phyloP scores from a whole-genome alignment of 352 stramenopile species.

The Globisporangium yorkense region DNA sequence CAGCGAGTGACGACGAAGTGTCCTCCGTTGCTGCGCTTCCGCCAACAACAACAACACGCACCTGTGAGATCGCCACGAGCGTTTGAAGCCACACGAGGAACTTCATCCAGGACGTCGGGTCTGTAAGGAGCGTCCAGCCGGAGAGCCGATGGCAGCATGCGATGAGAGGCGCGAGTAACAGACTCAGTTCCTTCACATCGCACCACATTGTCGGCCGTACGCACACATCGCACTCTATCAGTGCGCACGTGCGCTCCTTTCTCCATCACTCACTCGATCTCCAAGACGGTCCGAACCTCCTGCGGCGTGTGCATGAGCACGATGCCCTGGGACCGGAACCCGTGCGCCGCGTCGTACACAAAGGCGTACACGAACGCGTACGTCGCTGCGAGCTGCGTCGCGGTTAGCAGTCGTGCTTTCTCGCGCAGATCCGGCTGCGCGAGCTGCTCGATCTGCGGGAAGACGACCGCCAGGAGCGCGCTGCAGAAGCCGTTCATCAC shows the following conservation, averaged over 20 bases:
- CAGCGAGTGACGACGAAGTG: background rate
- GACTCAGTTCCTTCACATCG: background rate
- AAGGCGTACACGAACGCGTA: slow-evolving; percentile 60
- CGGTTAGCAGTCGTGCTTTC: slow-evolving; percentile 28
- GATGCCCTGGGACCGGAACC: slow-evolving; percentile 26
- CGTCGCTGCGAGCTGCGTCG: slow-evolving; percentile 26
- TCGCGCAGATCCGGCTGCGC: slow-evolving; percentile 43
- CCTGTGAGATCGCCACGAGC: background rate
- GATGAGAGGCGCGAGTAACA: too few relatives aligned
- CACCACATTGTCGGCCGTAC: background rate
- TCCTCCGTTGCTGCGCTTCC: background rate
- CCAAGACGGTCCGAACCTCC: slow-evolving; percentile 55
- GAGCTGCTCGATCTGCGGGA: slow-evolving; percentile 49
- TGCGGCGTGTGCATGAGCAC: slow-evolving; percentile 53
- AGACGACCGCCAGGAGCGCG: slow-evolving; percentile 36
- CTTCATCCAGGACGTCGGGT: background rate
- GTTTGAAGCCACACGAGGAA: background rate
- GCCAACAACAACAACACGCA: background rate
- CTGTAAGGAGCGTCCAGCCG: too few relatives aligned
- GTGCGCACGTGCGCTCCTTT: background rate
- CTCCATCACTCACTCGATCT: slow-evolving; percentile 31
- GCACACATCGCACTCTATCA: too few relatives aligned
- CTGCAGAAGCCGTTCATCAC: slow-evolving; percentile 54
- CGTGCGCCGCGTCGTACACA: slow-evolving; percentile 37
- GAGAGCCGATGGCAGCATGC: background rate